phyloP scores from a whole-genome alignment of 495 filamentous ascomycete species.

The Aspergillus funiculosus region DNA sequence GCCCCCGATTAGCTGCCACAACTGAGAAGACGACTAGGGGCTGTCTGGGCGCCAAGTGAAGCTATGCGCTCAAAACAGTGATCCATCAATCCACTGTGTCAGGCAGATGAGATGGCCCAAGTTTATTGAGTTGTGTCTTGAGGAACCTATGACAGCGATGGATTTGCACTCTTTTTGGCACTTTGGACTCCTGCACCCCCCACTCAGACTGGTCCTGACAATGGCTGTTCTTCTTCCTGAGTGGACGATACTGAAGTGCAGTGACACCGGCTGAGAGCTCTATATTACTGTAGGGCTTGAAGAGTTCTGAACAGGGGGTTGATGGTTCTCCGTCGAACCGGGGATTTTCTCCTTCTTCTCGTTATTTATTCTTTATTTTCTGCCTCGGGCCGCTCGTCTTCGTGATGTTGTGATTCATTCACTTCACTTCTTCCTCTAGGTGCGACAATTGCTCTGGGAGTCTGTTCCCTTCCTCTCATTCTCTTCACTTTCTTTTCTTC shows the following conservation, averaged over 20 bases:
- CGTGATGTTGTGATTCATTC: not conserved
- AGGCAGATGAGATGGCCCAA: slow-evolving; percentile 17
- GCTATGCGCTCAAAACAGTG: slow-evolving; percentile 9
- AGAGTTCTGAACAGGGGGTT: not conserved
- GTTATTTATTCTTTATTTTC: slow-evolving; percentile 2
- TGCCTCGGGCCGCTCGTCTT: too few relatives aligned
- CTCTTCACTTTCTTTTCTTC: slow-evolving; percentile 10
- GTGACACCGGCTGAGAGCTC: too few relatives aligned
- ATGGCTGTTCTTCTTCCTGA: not conserved
- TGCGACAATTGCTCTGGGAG: slow-evolving; percentile 14
- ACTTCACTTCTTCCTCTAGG: slow-evolving; percentile 8
- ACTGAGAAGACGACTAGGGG: not conserved
- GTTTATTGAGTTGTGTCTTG: slow-evolving; percentile 5
- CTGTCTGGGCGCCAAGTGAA: slow-evolving; percentile 8
- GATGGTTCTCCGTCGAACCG: not conserved
- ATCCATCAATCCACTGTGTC: slow-evolving; percentile 17
- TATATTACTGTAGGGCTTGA: too few relatives aligned
- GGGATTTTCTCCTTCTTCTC: not conserved
- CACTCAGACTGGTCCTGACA: not conserved
- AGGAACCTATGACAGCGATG: not conserved
- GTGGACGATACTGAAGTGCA: not conserved
- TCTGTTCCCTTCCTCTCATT: slow-evolving; percentile 16
- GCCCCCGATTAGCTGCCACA: slow-evolving; percentile 4
- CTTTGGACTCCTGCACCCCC: not conserved
- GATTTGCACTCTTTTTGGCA: not conserved